These are phyloP conservation scores for Trichosporon sp. DNA, from an alignment of 1,284 basidiomycete species.

Conservation along the genomic window DNA sequence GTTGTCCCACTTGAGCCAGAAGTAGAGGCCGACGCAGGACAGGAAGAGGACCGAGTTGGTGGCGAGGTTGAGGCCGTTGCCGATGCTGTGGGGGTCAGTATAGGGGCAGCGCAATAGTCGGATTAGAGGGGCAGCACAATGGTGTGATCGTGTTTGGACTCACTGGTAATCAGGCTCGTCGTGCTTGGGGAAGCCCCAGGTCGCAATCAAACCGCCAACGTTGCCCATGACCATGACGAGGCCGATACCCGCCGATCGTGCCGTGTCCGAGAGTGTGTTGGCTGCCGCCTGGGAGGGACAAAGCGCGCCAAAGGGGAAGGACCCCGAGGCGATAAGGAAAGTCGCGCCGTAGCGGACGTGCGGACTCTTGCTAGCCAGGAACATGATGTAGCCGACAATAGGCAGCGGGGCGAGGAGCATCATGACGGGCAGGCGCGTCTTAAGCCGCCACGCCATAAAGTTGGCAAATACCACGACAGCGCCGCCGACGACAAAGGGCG, in stretches of 20 bases:
- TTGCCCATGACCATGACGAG: background rate
- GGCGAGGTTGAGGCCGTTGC: slow-evolving; percentile 19
- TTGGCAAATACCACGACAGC: slow-evolving; percentile 10
- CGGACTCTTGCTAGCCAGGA: slow-evolving; percentile 18
- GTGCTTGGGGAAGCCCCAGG: slow-evolving; percentile 1
- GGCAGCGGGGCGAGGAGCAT: slow-evolving; percentile 30
- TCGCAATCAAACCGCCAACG: slow-evolving; percentile 8
- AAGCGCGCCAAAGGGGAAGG: slow-evolving; percentile 8
- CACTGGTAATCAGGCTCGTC: slow-evolving; percentile 12
- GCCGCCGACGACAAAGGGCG: slow-evolving; percentile 40
- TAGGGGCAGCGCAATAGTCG: too few species aligned
- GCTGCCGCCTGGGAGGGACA: slow-evolving; percentile 1
- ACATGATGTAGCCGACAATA: slow-evolving; percentile 34
- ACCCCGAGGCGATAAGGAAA: slow-evolving; percentile 5
- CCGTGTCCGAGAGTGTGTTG: slow-evolving; percentile 10
- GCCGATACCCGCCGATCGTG: slow-evolving; percentile 3
- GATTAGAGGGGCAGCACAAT: too few species aligned
- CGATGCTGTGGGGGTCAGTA: slow-evolving; percentile 10
- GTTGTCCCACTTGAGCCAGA: slow-evolving; percentile 14
- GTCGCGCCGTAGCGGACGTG: slow-evolving; percentile 7
- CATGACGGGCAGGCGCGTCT: background rate
- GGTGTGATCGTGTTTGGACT: too few species aligned
- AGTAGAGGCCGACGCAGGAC: slow-evolving; percentile 6
- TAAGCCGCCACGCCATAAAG: background rate
- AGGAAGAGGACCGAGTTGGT: slow-evolving; percentile 9